These are phyloP conservation scores for Echium plantagineum DNA, from an alignment of 257 asterid species.

Conservation along the genomic window DNA sequence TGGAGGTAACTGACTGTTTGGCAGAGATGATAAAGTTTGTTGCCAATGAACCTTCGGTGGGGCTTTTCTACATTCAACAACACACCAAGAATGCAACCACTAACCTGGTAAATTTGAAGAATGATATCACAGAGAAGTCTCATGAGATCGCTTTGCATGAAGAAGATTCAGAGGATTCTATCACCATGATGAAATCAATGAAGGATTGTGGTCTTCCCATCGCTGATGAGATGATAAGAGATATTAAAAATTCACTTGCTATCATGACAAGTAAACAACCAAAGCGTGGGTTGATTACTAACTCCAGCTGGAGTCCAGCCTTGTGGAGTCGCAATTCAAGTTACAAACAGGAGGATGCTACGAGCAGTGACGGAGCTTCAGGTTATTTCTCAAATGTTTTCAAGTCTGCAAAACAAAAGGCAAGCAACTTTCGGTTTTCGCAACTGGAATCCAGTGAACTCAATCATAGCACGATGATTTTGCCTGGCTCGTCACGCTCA, in stretches of 20 bases:
- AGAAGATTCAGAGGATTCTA: conserved; percentile 81
- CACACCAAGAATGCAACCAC: conserved; percentile 65
- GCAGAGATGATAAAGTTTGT: conserved; percentile 75
- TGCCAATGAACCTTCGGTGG: conserved; percentile 97
- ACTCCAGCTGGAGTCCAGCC: conserved; percentile 63
- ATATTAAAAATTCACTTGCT: conserved; percentile 49
- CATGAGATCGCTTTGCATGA: conserved; percentile 54
- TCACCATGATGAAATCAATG: conserved; percentile 56
- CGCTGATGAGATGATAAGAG: conserved; percentile 71
- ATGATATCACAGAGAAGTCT: conserved; percentile 43
- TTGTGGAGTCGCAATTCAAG: conserved; percentile 44
- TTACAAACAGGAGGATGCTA: conserved; percentile 22
- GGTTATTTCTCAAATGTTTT: conserved; percentile 65
- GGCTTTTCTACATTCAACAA: conserved; percentile 87
- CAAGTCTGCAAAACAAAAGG: conserved; percentile 53
- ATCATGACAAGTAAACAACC: conserved; percentile 52
- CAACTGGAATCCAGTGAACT: conserved; percentile 25
- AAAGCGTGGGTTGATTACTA: conserved; percentile 46
- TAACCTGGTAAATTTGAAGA: conserved; percentile 62
- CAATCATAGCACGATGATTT: conserved; percentile 16
- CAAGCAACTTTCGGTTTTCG: conserved; percentile 44
- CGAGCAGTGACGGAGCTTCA: conserved; percentile 21
- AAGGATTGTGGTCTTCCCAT: conserved; percentile 70
- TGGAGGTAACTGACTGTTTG: conserved; percentile 64
- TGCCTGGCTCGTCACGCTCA: conserved; percentile 9